A percentile compares a stretch with the other conserved stretches of the same genome.
These are phyloP conservation scores for Eucalyptus virginea DNA, from an alignment of 345 rosid species.

Conservation along the genomic window DNA sequence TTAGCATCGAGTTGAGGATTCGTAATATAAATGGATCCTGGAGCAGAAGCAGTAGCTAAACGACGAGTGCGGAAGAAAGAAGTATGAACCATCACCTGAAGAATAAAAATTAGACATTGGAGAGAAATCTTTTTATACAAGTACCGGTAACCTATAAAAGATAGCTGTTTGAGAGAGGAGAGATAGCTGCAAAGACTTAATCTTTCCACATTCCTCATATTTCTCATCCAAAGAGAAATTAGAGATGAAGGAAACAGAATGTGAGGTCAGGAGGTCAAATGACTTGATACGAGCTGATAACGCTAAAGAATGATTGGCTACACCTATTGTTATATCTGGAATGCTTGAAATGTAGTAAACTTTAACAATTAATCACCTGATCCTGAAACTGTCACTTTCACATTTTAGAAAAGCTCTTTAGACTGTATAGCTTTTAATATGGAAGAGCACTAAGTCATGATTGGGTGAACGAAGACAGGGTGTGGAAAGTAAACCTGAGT, in stretches of 20 bases:
- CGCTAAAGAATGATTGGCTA: background rate
- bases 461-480: background rate
- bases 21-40: background rate
- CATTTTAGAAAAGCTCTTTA: background rate
- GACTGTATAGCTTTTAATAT: rapidly evolving
- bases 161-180: background rate
- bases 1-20: background rate
- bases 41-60: background rate
- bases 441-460: background rate
- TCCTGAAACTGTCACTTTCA: too few relatives aligned
- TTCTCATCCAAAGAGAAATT: background rate
- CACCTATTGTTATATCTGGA: background rate
- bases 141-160: background rate
- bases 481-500: background rate
- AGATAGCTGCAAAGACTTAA: background rate
- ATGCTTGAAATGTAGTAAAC: background rate
- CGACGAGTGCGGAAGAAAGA: background rate
- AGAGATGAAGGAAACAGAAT: background rate
- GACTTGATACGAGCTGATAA: too few relatives aligned
- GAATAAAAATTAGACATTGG: background rate
- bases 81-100: background rate
- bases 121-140: background rate
- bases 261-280: too few relatives aligned
- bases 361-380: background rate
- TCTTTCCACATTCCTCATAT: background rate